A percentile compares a stretch with the other conserved stretches of the same genome.
Evolutionary conservation across 1,139 yeast species (phyloP).

Genomic region (Zygoascus hellenicus): DNA sequence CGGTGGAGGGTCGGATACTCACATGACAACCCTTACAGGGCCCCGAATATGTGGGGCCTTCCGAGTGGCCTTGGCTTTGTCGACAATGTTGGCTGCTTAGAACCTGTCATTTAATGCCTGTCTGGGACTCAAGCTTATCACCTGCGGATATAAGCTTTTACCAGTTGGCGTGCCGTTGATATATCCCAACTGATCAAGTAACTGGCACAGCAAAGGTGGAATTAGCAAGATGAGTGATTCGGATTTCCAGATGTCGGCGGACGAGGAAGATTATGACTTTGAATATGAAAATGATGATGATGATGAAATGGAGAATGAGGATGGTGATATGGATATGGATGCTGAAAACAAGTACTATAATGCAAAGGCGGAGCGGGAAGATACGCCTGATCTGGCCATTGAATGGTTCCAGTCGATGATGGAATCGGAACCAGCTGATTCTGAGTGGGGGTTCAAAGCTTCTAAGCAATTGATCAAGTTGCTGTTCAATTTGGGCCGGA

Average conservation of each 20-base stretch:
- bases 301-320: conserved; percentile 34
- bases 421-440: conserved; percentile 25
- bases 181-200: neutral
- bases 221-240: conserved; percentile 29
- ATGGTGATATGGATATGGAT: conserved; percentile 28
- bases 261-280: conserved; percentile 55
- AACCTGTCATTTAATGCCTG: no score
- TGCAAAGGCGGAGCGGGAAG: conserved; percentile 57
- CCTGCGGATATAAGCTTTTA: no score
- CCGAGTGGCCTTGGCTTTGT: no score
- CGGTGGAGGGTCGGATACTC: no score
- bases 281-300: conserved; percentile 57
- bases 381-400: conserved; percentile 47
- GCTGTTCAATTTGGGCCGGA: conserved; percentile 35
- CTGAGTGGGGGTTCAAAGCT: conserved; percentile 47
- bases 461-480: conserved; percentile 62
- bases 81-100: no score
- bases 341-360: conserved; percentile 52
- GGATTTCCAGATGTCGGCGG: conserved; percentile 49
- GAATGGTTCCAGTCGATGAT: conserved; percentile 39
- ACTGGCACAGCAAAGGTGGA: neutral
- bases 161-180: neutral
- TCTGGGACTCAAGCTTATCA: no score
- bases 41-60: no score
- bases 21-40: no score